Base-by-base conservation (phyloP, 352 stramenopile species). In the Phytophthora meadii region DNA sequence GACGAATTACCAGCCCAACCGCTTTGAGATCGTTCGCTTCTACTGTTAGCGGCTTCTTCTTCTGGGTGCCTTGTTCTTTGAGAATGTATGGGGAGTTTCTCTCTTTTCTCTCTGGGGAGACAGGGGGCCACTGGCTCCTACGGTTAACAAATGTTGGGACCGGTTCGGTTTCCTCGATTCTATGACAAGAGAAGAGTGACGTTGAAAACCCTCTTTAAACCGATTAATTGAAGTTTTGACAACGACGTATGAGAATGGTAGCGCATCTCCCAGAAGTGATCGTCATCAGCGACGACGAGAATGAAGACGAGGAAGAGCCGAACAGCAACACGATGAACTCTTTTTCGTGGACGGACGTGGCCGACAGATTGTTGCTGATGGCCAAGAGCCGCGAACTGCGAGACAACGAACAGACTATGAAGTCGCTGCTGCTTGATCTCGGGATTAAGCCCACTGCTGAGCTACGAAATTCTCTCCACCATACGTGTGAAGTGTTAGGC, bases 51-150 rank as follows among this genome's bases (percentile, higher is more conserved):
- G 48, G 34, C 39, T 17, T 54, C 22, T 54, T 51, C 17, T 65
- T 27, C 37, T 61, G 48, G 24, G 19, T 30, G 28, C 22, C 34
- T 61, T 59, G 41, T 59, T 76, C 48, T 73, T 76, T 51, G 50
- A 51, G 47, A 72, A 72, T 65, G 56, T 63, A 56, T 68, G 39
- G 47, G 60, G 54, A 41, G 30, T 67, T 58, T 65, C 17, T 56
- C 41, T 68, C 59, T 69, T 19, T 41, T 9, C 22, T 36, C 34
- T 44, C 30, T 45, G 30, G 46, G 42, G 47, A 51, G 41, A 61
- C 12, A 44, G 50, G 45, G 46, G 40, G 19, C 62, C 55, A 72
- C 68, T 76, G 58, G 44, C 68, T 74, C 4, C 46, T 54, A 74
- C 68, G 68, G 68, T 76, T 73, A 45, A 36, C 14, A 36, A 9